Evolutionary conservation across 2,329 filamentous ascomycete species (phyloP).

Genomic region (Lasiodiplodia theobromae): DNA sequence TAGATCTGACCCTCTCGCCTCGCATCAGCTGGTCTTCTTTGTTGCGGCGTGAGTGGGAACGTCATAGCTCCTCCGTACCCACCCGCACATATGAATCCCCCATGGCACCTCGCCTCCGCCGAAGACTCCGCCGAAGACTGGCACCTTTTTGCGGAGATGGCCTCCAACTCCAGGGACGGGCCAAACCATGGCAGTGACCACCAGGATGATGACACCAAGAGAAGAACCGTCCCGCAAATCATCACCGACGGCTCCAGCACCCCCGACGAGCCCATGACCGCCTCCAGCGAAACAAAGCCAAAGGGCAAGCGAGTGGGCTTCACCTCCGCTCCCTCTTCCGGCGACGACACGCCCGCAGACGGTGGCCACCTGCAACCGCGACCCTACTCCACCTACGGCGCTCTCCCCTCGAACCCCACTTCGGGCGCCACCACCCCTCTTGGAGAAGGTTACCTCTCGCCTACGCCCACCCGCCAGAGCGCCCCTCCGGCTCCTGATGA

Average conservation of each 20-base stretch:
- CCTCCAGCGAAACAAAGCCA: not conserved
- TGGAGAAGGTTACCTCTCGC: conserved; percentile 21
- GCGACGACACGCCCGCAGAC: conserved; percentile 17
- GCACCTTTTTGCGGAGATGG: conserved; percentile 30
- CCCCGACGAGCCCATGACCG: conserved; percentile 16
- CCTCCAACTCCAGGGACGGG: conserved; percentile 20
- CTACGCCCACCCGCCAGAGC: conserved; percentile 21
- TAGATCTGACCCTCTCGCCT: conserved; percentile 26
- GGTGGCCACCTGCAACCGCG: conserved; percentile 11
- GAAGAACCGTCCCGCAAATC: conserved; percentile 11
- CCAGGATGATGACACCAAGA: not conserved
- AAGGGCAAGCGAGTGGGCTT: conserved; percentile 30
- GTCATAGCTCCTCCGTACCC: conserved; percentile 30
- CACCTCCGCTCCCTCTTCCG: conserved; percentile 23
- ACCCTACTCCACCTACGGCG: conserved; percentile 12
- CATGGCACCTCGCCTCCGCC: conserved; percentile 29
- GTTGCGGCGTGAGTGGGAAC: conserved; percentile 12
- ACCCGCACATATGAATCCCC: conserved; percentile 31
- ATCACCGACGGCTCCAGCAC: conserved; percentile 22
- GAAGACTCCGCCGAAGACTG: conserved; percentile 28
- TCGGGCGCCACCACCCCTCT: conserved; percentile 27
- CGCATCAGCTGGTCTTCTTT: conserved; percentile 19
- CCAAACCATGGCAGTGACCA: conserved; percentile 12
- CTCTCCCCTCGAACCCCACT: conserved; percentile 21
- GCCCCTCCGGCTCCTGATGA: conserved; percentile 35